Conservation (phyloP, 768 basidiomycete species). For the Termitomyces sp. region DNA sequence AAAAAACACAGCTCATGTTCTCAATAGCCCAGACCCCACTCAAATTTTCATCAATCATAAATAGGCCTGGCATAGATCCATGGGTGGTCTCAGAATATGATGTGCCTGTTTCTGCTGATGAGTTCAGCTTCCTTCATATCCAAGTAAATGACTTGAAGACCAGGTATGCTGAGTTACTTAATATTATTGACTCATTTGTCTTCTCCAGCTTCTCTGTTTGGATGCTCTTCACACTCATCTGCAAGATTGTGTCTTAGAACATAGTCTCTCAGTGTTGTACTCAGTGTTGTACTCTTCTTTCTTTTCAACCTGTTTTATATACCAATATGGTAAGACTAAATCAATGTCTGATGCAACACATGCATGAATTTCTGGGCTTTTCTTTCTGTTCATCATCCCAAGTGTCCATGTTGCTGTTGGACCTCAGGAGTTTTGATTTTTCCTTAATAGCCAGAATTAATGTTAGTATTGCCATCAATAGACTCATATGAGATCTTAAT, state of each 20-base stretch:
- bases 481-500: constrained; percentile 20
- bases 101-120: too few species aligned
- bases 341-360: neutral
- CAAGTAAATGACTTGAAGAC: constrained; percentile 16
- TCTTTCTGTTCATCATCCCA: constrained; percentile 14
- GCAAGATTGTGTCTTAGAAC: constrained; percentile 18
- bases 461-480: constrained; percentile 11
- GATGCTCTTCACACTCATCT: constrained; percentile 16
- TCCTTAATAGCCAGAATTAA: constrained; percentile 19
- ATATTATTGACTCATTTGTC: constrained; percentile 17
- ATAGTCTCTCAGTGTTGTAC: constrained; percentile 15
- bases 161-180: constrained; percentile 7
- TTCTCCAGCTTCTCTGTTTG: constrained; percentile 16
- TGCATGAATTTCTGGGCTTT: constrained; percentile 19
- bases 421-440: constrained; percentile 17
- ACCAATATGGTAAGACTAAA: constrained; percentile 17
- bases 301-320: constrained; percentile 19
- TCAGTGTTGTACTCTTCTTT: constrained; percentile 11
- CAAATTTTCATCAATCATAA: too few species aligned
- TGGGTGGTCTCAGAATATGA: too few species aligned
- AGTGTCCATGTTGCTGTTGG: constrained; percentile 9
- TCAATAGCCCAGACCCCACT: too few species aligned
- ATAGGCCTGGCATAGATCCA: too few species aligned
- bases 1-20: too few species aligned
- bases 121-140: constrained; percentile 14